Conservation (phyloP, 208 protist species). For the Naegleria gruberi region DNA sequence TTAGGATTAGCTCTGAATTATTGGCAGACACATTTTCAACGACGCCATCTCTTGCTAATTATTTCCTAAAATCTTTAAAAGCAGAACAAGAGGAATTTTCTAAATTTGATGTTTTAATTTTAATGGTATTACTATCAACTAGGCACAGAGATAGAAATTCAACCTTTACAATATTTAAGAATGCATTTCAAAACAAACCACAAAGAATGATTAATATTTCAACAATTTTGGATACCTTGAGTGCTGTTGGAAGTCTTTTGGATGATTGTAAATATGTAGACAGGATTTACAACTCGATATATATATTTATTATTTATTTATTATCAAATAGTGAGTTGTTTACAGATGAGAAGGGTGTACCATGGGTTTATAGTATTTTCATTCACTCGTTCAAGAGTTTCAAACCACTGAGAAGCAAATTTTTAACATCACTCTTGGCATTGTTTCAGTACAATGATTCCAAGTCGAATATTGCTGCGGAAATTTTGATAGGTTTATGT, state of each 20-base stretch:
- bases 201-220: background rate
- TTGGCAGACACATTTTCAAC: background rate
- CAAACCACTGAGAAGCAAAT: background rate
- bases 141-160: background rate
- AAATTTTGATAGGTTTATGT: background rate
- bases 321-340: background rate
- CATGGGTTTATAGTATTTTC: background rate
- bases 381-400: background rate
- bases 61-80: background rate
- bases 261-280: background rate
- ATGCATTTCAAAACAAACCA: background rate
- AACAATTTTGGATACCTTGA: background rate
- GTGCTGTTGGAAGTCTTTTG: background rate
- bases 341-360: background rate
- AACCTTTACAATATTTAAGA: background rate
- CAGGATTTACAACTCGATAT: background rate
- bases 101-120: background rate
- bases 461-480: background rate
- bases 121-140: background rate
- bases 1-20: background rate
- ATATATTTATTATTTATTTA: background rate
- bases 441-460: background rate
- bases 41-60: background rate
- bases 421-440: background rate
- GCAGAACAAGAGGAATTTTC: background rate